Evolutionary conservation across 2,329 filamentous ascomycete species (phyloP), one percentile per base, ranked within the genome.

Genomic region (Bretziella fagacearum): DNA sequence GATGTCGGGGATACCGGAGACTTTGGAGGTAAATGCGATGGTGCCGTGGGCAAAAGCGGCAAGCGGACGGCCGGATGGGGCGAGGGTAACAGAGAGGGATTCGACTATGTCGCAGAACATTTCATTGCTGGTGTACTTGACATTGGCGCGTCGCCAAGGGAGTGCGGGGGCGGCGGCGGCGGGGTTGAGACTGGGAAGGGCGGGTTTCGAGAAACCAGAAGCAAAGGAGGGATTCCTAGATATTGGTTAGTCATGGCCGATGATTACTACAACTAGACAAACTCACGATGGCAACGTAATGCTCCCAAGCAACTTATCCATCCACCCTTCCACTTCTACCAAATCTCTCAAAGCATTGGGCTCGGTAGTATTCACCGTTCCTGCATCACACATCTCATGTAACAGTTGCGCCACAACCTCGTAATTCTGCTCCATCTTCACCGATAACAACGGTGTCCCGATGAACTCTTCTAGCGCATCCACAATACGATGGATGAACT

Each of bases 91-190:
- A 1, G 79, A 76, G 0, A 98, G 68, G 1, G 84, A 85, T 65
- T 98, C 91, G 52, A 98, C 77, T 10, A 98, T 77, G 60, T 98
- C 91, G 49, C 94, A 89, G 60, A 96, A 96, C 54, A 98, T 71
- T 62, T 98, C 91, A 62, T 96, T 98, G 47, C 84, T 93, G 3
- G 89, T 96, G 61, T 98, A 91, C 13, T 87, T 74, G 46, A 98
- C 91, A 57, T 94, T 94, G 32, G 84, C 77, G 51, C 86, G 73
- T 52, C 91, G 76, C 91, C 91, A 98, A 1, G 87, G 87, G 33
- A 96, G 56, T 6, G 74, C 69, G 0, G 73, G 68, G 1, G 67
- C 60, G 15, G 74, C 69, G 0, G 73, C 68, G 1, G 67, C 60
- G 15, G 65, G 54, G 11, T 64, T 51, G 6, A 71, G 56, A 6